Conservation (phyloP, 2,329 filamentous ascomycete genomes). For the Endoconidiophora laricicola region DNA sequence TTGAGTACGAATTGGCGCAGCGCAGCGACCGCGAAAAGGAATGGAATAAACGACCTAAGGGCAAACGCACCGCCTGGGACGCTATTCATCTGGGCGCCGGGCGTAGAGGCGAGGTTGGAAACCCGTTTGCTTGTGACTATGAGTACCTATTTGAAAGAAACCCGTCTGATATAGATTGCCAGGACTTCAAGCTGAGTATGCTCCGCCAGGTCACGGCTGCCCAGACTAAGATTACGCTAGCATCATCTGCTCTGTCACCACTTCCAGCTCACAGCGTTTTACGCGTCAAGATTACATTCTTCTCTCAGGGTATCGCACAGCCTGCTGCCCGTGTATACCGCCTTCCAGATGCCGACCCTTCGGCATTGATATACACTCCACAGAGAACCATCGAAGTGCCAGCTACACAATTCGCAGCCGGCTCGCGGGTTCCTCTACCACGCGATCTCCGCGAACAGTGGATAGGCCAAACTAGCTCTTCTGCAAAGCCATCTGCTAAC, state of each 20-base stretch:
- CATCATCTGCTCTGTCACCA: slow-evolving; percentile 3
- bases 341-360: slow-evolving; percentile 37
- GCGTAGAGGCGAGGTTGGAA: slow-evolving; percentile 66
- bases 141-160: slow-evolving; percentile 39
- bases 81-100: slow-evolving; percentile 57
- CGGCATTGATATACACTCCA: slow-evolving; percentile 12
- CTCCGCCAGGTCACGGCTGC: slow-evolving; percentile 10
- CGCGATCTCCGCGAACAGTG: slow-evolving; percentile 48
- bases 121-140: slow-evolving; percentile 74
- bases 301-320: slow-evolving; percentile 52
- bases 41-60: slow-evolving; percentile 48
- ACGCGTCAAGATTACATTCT: slow-evolving; percentile 49
- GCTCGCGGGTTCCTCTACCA: slow-evolving; percentile 23
- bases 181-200: slow-evolving; percentile 4
- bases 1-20: slow-evolving; percentile 57
- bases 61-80: slow-evolving; percentile 61
- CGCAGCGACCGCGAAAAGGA: slow-evolving; percentile 28
- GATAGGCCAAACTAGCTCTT: slow-evolving; percentile 35
- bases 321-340: slow-evolving; percentile 73
- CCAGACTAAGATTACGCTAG: slow-evolving; percentile 15
- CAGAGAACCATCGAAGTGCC: slow-evolving; percentile 25
- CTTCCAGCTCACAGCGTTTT: slow-evolving; percentile 23
- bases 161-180: slow-evolving; percentile 10
- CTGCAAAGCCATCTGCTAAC: slow-evolving; percentile 13
- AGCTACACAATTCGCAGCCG: slow-evolving; percentile 27